These are phyloP conservation scores for Urochloa ruziziensis DNA, from an alignment of 176 grass and related monocot genomes.

Conservation along the genomic window DNA sequence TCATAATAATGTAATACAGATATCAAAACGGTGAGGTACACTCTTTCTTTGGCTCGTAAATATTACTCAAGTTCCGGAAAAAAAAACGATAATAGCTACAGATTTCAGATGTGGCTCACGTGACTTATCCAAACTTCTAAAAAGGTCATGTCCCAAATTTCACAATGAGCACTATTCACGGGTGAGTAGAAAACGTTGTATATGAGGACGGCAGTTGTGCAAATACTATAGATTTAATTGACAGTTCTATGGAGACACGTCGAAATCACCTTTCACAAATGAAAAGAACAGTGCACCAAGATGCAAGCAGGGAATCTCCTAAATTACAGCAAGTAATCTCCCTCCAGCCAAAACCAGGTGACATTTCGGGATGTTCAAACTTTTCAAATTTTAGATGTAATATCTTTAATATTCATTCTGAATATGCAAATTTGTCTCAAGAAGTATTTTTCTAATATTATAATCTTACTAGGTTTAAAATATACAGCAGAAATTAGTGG, in stretches of 20 bases:
- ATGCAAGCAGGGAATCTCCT: not conserved
- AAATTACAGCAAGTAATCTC: not conserved
- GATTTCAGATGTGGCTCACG: not conserved
- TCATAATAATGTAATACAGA: not conserved
- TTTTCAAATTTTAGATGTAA: not conserved
- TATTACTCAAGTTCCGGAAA: not conserved
- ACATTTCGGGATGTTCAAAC: not conserved
- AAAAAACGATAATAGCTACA: not conserved
- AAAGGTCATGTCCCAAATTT: not conserved
- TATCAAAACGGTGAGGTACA: not conserved
- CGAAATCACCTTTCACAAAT: not conserved
- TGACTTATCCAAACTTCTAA: not conserved
- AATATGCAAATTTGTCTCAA: not conserved
- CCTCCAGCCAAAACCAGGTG: not conserved
- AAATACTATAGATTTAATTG: not conserved
- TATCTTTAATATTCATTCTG: not conserved
- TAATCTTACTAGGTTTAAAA: not conserved
- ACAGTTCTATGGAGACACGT: not conserved
- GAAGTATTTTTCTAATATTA: constrained; percentile 2
- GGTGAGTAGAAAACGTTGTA: not conserved
- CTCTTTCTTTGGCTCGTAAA: not conserved
- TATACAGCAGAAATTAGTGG: not conserved
- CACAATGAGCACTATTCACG: not conserved
- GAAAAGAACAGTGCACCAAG: not conserved
- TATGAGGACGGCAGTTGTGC: not conserved